Conservation (phyloP, 371 early-diverging fungal genomes). For the Circinella minor region DNA sequence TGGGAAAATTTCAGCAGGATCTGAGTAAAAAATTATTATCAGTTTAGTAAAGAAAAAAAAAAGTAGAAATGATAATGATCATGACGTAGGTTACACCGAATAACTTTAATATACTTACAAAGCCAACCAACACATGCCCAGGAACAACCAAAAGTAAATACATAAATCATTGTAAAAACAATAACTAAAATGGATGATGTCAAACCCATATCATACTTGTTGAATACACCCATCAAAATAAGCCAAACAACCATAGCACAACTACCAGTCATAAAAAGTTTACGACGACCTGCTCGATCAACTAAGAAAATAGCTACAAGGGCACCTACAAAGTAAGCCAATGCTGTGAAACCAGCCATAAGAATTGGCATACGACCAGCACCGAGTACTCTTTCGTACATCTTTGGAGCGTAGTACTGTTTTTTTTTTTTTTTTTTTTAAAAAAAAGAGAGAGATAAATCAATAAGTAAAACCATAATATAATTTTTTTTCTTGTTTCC, state of each 20-base stretch:
- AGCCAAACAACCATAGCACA: slow-evolving; percentile 39
- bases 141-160: slow-evolving; percentile 39
- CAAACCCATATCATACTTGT: slow-evolving; percentile 39
- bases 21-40: slow-evolving; percentile 25
- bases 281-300: slow-evolving; percentile 44
- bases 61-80: not conserved
- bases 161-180: slow-evolving; percentile 38
- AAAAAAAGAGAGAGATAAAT: too few relatives aligned
- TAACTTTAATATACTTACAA: slow-evolving; percentile 27
- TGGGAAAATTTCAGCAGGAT: slow-evolving; percentile 68
- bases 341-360: slow-evolving; percentile 46
- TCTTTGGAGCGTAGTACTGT: slow-evolving; percentile 68
- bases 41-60: slow-evolving; percentile 23
- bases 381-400: slow-evolving; percentile 62
- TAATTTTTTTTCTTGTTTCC: too few relatives aligned
- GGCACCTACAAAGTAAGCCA: slow-evolving; percentile 42
- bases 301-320: slow-evolving; percentile 35
- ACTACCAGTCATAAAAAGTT: slow-evolving; percentile 44
- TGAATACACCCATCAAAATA: slow-evolving; percentile 42
- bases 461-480: too few relatives aligned
- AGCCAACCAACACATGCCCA: slow-evolving; percentile 50
- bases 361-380: slow-evolving; percentile 34
- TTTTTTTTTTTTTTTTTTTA: too few relatives aligned
- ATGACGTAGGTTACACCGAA: not conserved
- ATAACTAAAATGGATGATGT: slow-evolving; percentile 45